Evolutionary conservation across 768 basidiomycete species (phyloP).

Genomic region (Serendipita sp.): DNA sequence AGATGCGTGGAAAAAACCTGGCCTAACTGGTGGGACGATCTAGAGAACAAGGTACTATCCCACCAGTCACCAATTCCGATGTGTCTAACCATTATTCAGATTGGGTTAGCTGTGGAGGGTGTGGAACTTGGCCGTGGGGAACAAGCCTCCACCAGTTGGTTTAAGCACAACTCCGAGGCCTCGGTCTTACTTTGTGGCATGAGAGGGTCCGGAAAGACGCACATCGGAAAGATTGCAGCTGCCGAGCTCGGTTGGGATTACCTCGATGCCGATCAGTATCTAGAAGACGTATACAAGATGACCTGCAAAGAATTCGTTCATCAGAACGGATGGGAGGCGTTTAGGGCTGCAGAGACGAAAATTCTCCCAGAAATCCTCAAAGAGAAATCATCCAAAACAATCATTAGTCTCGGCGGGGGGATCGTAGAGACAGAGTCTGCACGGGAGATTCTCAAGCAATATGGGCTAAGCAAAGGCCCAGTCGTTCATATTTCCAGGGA

Average conservation of each 20-base stretch:
- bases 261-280: constrained; percentile 74
- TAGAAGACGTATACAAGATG: constrained; percentile 45
- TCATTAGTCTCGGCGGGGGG: constrained; percentile 88
- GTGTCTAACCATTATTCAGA: constrained; percentile 31
- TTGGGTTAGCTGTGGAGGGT: constrained; percentile 77
- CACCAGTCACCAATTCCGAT: not conserved
- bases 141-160: constrained; percentile 30
- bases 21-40: constrained; percentile 99
- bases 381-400: constrained; percentile 39
- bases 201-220: constrained; percentile 94
- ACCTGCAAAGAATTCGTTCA: constrained; percentile 63
- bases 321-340: constrained; percentile 75
- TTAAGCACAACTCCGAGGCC: constrained; percentile 18
- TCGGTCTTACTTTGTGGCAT: constrained; percentile 75
- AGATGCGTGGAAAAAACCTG: constrained; percentile 98
- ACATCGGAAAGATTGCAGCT: constrained; percentile 67
- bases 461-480: constrained; percentile 41
- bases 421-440: constrained; percentile 77
- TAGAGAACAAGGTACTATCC: constrained; percentile 55
- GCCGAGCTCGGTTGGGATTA: constrained; percentile 52
- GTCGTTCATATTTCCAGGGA: constrained; percentile 79
- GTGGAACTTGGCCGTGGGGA: constrained; percentile 47
- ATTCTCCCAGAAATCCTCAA: constrained; percentile 53
- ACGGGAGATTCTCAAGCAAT: constrained; percentile 53
- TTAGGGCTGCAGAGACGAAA: constrained; percentile 64